phyloP scores from a whole-genome alignment of 2,329 filamentous ascomycete species.

The Incumbomyces lentus region DNA sequence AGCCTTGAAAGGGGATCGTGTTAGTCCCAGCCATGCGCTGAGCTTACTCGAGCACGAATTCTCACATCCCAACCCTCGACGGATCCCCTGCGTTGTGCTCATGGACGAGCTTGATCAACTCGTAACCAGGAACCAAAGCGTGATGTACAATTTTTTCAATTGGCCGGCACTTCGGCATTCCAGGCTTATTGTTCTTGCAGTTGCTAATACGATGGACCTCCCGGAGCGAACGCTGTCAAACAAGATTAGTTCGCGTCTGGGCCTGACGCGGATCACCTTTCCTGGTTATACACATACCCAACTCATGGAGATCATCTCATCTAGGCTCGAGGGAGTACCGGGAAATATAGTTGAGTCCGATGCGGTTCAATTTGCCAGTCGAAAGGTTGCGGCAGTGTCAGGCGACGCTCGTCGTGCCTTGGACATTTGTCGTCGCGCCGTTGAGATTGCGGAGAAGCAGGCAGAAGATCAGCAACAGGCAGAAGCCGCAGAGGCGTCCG shows the following conservation, averaged over 20 bases:
- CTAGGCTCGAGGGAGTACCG: conserved; percentile 77
- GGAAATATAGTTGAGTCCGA: conserved; percentile 86
- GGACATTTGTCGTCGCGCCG: conserved; percentile 88
- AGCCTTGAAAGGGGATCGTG: conserved; percentile 82
- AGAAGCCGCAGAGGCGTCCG: conserved; percentile 26
- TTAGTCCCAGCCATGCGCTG: conserved; percentile 82
- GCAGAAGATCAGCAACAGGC: conserved; percentile 27
- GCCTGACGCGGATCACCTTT: conserved; percentile 89
- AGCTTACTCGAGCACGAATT: conserved; percentile 89
- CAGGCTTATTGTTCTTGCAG: conserved; percentile 85
- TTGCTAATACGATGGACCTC: conserved; percentile 98
- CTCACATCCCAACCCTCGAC: conserved; percentile 72
- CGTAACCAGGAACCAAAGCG: conserved; percentile 96
- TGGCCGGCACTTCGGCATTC: conserved; percentile 91
- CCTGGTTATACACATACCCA: conserved; percentile 95
- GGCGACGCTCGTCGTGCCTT: conserved; percentile 86
- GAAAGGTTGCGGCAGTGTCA: conserved; percentile 92
- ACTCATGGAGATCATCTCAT: conserved; percentile 93
- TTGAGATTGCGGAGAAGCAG: conserved; percentile 84
- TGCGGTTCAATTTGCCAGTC: conserved; percentile 88
- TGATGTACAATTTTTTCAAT: conserved; percentile 99
- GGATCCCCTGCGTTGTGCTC: conserved; percentile 88
- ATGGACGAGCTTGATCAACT: conserved; percentile 99
- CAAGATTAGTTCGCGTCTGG: conserved; percentile 88
- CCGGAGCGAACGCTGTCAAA: conserved; percentile 93